Percentiles rank a stretch among this genome's conserved stretches.
Evolutionary conservation across 345 rosid genomes (phyloP).

Genomic region (Gossypium longicalyx): DNA sequence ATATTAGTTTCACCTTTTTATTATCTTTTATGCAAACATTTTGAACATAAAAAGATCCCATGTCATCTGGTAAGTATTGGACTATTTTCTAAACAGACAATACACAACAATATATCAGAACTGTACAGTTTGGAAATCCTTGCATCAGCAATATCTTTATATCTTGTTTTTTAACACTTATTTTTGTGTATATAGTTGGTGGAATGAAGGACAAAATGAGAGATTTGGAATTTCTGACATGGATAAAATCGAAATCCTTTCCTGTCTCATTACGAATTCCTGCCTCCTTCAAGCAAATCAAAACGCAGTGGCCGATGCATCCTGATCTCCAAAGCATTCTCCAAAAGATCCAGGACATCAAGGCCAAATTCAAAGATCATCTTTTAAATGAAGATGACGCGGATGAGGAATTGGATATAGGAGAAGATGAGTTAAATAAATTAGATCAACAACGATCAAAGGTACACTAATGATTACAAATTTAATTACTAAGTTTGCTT

Average conservation of each 20-base stretch:
- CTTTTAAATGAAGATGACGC: neutral
- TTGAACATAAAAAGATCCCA: no score
- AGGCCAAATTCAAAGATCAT: neutral
- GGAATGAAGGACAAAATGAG: no score
- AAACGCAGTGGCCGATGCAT: neutral
- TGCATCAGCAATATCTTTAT: no score
- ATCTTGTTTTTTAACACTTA: no score
- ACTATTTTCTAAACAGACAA: no score
- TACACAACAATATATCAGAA: no score
- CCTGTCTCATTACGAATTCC: neutral
- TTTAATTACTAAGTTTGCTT: neutral
- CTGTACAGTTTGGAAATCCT: no score
- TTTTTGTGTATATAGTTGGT: no score
- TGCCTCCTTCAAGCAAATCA: neutral
- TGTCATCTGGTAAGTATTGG: no score
- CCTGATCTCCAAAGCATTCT: neutral
- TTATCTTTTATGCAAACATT: no score
- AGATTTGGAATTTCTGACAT: no score
- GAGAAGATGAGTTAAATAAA: neutral
- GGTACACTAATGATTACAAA: neutral
- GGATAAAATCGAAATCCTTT: neutral
- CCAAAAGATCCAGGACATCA: neutral
- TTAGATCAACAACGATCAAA: neutral
- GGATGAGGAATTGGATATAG: neutral
- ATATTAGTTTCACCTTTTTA: no score